phyloP scores from a whole-genome alignment of 176 grass and related monocot genomes.

The Lolium multiflorum region DNA sequence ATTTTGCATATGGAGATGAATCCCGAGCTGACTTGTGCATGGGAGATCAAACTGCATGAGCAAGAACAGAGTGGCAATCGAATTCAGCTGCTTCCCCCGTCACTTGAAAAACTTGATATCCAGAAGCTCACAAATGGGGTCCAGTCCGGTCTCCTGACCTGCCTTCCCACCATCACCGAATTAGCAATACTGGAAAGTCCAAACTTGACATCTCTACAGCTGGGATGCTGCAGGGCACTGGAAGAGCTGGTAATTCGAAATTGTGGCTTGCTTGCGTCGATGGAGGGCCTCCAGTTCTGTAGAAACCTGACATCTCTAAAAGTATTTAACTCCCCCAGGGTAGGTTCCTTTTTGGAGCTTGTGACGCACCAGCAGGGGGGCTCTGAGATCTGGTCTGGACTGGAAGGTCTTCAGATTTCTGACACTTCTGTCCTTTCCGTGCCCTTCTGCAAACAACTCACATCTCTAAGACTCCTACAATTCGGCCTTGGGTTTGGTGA shows the following conservation, averaged over 20 bases:
- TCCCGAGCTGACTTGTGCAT: background rate
- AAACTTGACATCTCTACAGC: conserved; percentile 1
- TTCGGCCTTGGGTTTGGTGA: rapidly evolving
- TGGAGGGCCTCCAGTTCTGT: background rate
- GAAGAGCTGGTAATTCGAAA: background rate
- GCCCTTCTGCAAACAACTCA: conserved; percentile 19
- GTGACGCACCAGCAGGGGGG: background rate
- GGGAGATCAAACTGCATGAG: background rate
- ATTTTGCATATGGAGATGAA: background rate
- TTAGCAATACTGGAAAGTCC: background rate
- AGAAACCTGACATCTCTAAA: background rate
- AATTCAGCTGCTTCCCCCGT: background rate
- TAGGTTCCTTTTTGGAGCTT: background rate
- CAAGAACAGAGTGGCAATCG: background rate
- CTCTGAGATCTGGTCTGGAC: background rate
- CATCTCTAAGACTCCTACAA: background rate
- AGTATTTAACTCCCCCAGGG: background rate
- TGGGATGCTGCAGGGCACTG: conserved; percentile 3
- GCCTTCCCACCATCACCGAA: background rate
- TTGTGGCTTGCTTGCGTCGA: rapidly evolving
- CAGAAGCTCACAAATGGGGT: background rate
- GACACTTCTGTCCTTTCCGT: background rate
- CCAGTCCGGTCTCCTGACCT: background rate
- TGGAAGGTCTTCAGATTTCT: background rate
- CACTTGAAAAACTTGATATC: background rate